Evolutionary conservation across 2,329 filamentous ascomycete genomes (phyloP).

Genomic region (Hypoxylon sp.): DNA sequence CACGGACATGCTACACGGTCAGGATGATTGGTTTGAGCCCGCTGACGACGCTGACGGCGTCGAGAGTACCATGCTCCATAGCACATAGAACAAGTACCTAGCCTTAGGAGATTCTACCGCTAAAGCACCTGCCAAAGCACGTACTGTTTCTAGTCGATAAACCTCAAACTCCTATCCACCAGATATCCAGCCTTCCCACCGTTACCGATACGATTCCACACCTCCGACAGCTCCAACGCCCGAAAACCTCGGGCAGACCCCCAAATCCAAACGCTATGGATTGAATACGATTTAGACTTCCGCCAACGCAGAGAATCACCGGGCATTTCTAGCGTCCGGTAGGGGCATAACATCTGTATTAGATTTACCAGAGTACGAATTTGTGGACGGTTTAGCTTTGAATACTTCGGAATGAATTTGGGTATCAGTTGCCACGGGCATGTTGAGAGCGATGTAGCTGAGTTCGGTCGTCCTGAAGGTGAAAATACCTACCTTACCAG

Average conservation of each 20-base stretch:
- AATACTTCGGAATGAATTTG: not conserved
- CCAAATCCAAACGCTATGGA: not conserved
- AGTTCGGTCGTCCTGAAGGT: not conserved
- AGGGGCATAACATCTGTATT: not conserved
- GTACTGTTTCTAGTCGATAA: not conserved
- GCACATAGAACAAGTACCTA: not conserved
- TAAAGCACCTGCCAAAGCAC: not conserved
- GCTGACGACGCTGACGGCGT: not conserved
- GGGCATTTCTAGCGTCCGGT: not conserved
- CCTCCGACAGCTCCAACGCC: not conserved
- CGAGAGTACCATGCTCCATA: not conserved
- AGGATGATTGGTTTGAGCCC: slow-evolving; percentile 25
- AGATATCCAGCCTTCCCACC: slow-evolving; percentile 9
- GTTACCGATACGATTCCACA: not conserved
- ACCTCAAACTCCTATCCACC: not conserved
- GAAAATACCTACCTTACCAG: not conserved
- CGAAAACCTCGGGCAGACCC: not conserved
- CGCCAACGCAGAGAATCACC: not conserved
- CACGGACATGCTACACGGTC: slow-evolving; percentile 27
- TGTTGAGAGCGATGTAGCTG: not conserved
- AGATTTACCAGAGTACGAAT: not conserved
- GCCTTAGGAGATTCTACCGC: not conserved
- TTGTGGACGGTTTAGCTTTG: not conserved
- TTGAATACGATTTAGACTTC: not conserved
- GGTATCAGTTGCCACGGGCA: not conserved